Percentiles rank a stretch among this genome's conserved stretches.
Evolutionary conservation across 2,329 filamentous ascomycete species (phyloP).

Genomic region (Epichloe bromicola): DNA sequence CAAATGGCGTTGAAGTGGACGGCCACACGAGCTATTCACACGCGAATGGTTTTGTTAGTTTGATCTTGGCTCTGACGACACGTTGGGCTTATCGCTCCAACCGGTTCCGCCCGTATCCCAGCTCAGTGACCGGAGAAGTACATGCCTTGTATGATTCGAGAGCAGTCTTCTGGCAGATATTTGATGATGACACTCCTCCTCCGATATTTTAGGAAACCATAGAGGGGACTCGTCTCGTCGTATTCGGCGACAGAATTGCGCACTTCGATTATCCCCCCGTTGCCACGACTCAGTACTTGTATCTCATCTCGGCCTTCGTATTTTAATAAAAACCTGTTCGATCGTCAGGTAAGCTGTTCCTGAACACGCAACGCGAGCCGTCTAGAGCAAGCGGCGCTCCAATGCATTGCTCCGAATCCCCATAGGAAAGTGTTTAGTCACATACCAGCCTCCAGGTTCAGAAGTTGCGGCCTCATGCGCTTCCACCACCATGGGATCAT

Average conservation of each 20-base stretch:
- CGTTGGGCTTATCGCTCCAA: background rate
- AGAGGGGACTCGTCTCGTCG: conserved; percentile 71
- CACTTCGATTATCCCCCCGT: conserved; percentile 72
- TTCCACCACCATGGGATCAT: conserved; percentile 66
- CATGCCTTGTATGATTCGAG: conserved; percentile 81
- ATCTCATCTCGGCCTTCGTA: conserved; percentile 84
- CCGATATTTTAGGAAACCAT: conserved; percentile 81
- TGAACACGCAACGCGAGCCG: background rate
- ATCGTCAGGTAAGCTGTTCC: conserved; percentile 7
- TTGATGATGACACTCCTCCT: conserved; percentile 85
- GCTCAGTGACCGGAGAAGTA: background rate
- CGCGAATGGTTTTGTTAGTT: background rate
- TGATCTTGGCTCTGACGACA: background rate
- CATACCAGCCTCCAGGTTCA: conserved; percentile 91
- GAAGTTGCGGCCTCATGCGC: conserved; percentile 67
- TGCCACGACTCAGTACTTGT: conserved; percentile 62
- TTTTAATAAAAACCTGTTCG: conserved; percentile 77
- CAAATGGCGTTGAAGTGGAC: conserved; percentile 56
- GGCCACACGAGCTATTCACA: conserved; percentile 58
- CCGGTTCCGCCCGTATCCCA: background rate
- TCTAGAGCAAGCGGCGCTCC: background rate
- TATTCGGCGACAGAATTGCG: conserved; percentile 66
- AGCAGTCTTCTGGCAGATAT: conserved; percentile 83
- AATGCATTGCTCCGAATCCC: background rate
- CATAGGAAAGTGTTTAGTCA: background rate